phyloP scores from a whole-genome alignment of 2,329 filamentous ascomycete species.

The Myriosclerotinia duriaeana region DNA sequence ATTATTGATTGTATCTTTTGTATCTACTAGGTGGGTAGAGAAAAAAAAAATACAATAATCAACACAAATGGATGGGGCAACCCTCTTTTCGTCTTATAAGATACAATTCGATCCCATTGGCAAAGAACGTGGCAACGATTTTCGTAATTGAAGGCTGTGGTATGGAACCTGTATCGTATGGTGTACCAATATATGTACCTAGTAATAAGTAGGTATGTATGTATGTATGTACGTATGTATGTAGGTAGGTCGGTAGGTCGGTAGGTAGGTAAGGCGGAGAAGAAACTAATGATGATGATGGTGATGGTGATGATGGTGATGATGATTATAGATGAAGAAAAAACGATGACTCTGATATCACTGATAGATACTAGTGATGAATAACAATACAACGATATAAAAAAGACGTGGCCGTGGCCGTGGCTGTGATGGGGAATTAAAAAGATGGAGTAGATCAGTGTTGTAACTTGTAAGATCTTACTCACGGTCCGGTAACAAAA shows the following conservation, averaged over 20 bases:
- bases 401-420: constrained; percentile 1
- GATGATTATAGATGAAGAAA: background rate
- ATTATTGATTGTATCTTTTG: no score
- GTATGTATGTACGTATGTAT: background rate
- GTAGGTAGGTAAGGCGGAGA: background rate
- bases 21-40: no score
- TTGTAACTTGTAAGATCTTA: background rate
- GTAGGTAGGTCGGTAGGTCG: background rate
- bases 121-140: background rate
- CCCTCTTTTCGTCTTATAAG: constrained; percentile 9
- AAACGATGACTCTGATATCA: background rate
- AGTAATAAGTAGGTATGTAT: no score
- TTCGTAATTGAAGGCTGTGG: constrained; percentile 13
- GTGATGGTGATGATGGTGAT: background rate
- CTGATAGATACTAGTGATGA: background rate
- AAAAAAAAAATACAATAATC: background rate
- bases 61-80: background rate
- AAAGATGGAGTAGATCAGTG: background rate
- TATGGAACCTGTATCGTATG: constrained; percentile 8
- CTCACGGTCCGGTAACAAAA: constrained; percentile 1
- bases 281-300: background rate
- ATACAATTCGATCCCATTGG: background rate
- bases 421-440: background rate
- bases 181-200: constrained; percentile 12
- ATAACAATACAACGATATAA: background rate